Base-by-base conservation (phyloP, 176 grass and related monocot genomes). In the Tillandsia fasciculata region DNA sequence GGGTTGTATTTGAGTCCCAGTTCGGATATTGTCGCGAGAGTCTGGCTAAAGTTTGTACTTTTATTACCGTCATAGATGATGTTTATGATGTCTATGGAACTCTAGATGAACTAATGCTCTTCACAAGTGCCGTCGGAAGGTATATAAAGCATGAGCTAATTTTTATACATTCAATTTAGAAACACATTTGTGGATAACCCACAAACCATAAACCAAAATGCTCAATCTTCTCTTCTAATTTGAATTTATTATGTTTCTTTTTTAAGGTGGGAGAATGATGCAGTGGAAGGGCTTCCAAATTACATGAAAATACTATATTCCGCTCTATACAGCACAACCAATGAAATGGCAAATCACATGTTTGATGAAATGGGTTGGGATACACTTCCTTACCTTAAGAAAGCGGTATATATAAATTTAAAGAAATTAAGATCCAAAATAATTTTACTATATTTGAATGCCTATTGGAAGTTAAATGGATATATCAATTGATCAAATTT, bases 21-120 rank as follows among this genome's bases (percentile, higher is more conserved):
- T 2, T 64, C 5, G 68, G 67, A 15, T 7, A 3, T 12, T 79
- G 71, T 3, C 65, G 81, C 0, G 71, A 84, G 52, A 53, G 26
- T 0, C 12, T 87, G 9, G 68, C 88, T 11, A 91, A 73, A 78
- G 8, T 53, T 0, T 22, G 8, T 8, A 6, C 33, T 68, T 52
- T 91, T 0, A 42, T 82, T 17, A 28, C 82, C 6, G 51, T 54
- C 12, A 50, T 91, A 26, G 88, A 91, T 58, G 84, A 91, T 77
- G 66, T 87, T 0, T 91, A 84, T 64, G 88, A 91, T 72, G 53
- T 91, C 0, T 91, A 91, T 49, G 81, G 88, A 51, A 84, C 74
- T 0, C 48, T 76, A 0, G 84, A 84, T 7, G 88, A 91, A 72
- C 74, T 91, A 2, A 3, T 8, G 9, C 57, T 82, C 0, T 84